A percentile compares a stretch with the other conserved stretches of the same genome.
These are phyloP conservation scores for Podaxis pistillaris DNA, from an alignment of 768 basidiomycete species.

Conservation along the genomic window DNA sequence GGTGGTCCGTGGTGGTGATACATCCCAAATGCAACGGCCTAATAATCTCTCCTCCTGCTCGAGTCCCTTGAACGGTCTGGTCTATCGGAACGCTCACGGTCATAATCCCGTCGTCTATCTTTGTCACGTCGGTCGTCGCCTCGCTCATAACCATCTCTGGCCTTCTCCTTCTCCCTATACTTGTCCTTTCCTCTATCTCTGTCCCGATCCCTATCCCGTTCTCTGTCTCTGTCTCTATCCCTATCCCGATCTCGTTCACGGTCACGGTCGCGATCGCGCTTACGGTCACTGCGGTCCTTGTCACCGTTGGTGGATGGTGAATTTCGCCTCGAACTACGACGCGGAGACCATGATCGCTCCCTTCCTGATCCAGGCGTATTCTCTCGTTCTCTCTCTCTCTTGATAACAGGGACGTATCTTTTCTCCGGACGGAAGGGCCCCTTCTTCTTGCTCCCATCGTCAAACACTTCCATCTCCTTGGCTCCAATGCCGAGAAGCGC, in stretches of 20 bases:
- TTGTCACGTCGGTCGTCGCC: constrained; percentile 8
- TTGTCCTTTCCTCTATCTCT: constrained; percentile 6
- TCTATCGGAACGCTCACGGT: background rate
- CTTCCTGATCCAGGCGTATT: constrained; percentile 27
- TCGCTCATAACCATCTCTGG: constrained; percentile 9
- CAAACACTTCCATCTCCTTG: constrained; percentile 75
- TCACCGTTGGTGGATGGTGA: constrained; percentile 45
- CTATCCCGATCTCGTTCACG: constrained; percentile 14
- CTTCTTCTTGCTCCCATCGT: constrained; percentile 63
- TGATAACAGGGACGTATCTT: constrained; percentile 83
- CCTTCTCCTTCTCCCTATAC: constrained; percentile 15
- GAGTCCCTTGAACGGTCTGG: constrained; percentile 12
- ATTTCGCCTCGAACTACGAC: constrained; percentile 42
- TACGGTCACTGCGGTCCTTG: constrained; percentile 27
- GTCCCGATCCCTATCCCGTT: constrained; percentile 1
- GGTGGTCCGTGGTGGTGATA: background rate
- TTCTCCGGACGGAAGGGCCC: constrained; percentile 56
- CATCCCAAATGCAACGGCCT: background rate
- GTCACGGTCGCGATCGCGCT: constrained; percentile 21
- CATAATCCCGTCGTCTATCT: constrained; percentile 14
- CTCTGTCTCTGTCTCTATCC: constrained; percentile 13
- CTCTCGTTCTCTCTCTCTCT: constrained; percentile 64
- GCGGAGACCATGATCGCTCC: constrained; percentile 37
- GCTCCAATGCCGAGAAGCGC: constrained; percentile 92
- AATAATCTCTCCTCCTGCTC: constrained; percentile 16